Base-by-base conservation (phyloP, 2,329 filamentous ascomycete species). In the Cladosporium cucumerinum region DNA sequence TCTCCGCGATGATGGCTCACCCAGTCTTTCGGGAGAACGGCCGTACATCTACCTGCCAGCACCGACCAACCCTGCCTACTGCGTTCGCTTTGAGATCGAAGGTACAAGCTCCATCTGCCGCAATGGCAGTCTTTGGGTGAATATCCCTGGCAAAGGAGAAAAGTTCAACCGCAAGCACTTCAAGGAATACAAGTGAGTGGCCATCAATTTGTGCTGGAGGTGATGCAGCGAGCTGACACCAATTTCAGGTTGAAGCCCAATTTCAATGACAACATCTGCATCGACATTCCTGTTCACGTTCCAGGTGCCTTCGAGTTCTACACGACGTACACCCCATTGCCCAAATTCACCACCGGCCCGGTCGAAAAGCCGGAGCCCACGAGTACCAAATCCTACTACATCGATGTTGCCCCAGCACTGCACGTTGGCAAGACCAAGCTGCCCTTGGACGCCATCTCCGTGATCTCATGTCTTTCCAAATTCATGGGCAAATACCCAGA, bases 401-500 rank as follows among this genome's bases (percentile, higher is more conserved):
- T 99, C 75, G 93, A 98, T 85, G 92, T 99, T 46, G 90, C 91
- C 21, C 95, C 96, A 0, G 85, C 85, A 32, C 83, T 99, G 70
- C 86, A 84, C 12, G 85, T 98, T 65, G 89, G 92, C 63, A 88
- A 89, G 63, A 82, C 87, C 55, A 85, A 87, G 11, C 79, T 99
- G 71, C 93, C 95, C 1, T 83, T 98, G 71, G 88, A 95, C 70
- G 92, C 94, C 0, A 82, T 99, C 58, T 96, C 92, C 16, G 86
- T 97, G 69, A 96, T 97, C 79, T 98, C 95, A 12, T 85, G 94
- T 64, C 91, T 99, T 68, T 97, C 94, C 75, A 99, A 99, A 79
- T 97, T 97, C 80, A 96, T 99, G 92, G 95, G 95, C 68, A 88
- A 89, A 74, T 97, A 95, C 74, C 92, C 94, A 0, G 83, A 83